Evolutionary conservation across 306 rosid genomes (phyloP).

Genomic region (Glycine tomentella): DNA sequence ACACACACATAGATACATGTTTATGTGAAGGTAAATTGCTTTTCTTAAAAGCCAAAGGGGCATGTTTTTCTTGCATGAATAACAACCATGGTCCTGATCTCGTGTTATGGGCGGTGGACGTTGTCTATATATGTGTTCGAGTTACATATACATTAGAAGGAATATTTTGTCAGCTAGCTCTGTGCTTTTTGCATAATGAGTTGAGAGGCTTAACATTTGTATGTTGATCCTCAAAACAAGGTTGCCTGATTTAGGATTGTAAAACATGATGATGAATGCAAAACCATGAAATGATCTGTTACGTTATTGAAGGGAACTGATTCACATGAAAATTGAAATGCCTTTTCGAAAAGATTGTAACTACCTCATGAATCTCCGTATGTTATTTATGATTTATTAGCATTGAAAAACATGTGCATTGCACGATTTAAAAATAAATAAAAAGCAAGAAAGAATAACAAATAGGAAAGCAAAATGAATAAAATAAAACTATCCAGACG

Average conservation of each 20-base stretch:
- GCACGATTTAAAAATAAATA: no score
- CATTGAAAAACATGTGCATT: no score
- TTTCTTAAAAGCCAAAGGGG: conserved; percentile 8
- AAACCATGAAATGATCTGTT: conserved; percentile 8
- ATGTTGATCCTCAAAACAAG: background rate
- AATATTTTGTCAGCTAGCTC: no score
- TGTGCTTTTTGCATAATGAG: no score
- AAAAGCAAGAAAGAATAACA: no score
- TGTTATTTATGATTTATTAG: background rate
- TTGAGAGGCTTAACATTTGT: no score
- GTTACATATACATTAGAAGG: no score
- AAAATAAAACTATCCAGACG: no score
- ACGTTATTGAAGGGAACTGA: background rate
- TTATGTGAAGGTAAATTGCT: background rate
- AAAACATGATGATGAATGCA: background rate
- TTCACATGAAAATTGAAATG: conserved; percentile 45
- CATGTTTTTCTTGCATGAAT: conserved; percentile 55
- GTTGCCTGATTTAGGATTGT: background rate
- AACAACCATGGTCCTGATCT: background rate
- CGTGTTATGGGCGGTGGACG: conserved; percentile 19
- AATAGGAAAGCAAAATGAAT: no score
- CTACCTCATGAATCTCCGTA: background rate
- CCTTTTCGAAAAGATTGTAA: conserved; percentile 26
- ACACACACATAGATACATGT: no score
- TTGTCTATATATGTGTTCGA: background rate